Evolutionary conservation across 768 basidiomycete species (phyloP).

Genomic region (Russula griseocarnosa): DNA sequence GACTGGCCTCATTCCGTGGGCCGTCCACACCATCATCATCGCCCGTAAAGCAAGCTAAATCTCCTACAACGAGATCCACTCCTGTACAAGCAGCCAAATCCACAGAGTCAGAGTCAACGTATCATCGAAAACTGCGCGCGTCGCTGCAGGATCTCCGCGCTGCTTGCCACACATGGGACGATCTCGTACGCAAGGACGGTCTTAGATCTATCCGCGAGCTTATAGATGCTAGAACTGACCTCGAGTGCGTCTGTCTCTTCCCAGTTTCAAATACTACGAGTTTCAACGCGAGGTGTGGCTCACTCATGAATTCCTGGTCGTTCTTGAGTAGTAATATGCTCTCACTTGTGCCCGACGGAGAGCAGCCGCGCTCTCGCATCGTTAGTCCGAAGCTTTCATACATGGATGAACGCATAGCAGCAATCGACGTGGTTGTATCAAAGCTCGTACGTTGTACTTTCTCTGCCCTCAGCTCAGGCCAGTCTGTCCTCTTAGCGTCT

Average conservation of each 20-base stretch:
- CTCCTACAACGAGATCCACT: slow-evolving; percentile 28
- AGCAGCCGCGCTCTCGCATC: slow-evolving; percentile 53
- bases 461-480: not conserved
- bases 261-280: no score
- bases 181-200: slow-evolving; percentile 75
- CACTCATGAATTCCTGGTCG: not conserved
- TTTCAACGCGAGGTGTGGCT: not conserved
- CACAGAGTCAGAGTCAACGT: slow-evolving; percentile 70
- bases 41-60: slow-evolving; percentile 48
- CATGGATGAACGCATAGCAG: slow-evolving; percentile 63
- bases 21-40: slow-evolving; percentile 73
- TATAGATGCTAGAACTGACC: slow-evolving; percentile 75
- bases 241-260: slow-evolving; percentile 56
- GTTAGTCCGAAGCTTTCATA: slow-evolving; percentile 60
- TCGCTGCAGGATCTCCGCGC: slow-evolving; percentile 63
- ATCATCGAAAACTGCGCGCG: slow-evolving; percentile 72
- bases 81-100: slow-evolving; percentile 43
- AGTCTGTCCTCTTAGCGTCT: not conserved
- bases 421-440: slow-evolving; percentile 51
- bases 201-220: slow-evolving; percentile 67
- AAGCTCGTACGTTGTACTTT: slow-evolving; percentile 56
- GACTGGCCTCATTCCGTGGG: slow-evolving; percentile 73
- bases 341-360: slow-evolving; percentile 46
- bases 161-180: slow-evolving; percentile 73
- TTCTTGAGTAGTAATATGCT: slow-evolving; percentile 54